Base-by-base conservation (phyloP, 257 asterid species). In the Osmanthus fragrans region DNA sequence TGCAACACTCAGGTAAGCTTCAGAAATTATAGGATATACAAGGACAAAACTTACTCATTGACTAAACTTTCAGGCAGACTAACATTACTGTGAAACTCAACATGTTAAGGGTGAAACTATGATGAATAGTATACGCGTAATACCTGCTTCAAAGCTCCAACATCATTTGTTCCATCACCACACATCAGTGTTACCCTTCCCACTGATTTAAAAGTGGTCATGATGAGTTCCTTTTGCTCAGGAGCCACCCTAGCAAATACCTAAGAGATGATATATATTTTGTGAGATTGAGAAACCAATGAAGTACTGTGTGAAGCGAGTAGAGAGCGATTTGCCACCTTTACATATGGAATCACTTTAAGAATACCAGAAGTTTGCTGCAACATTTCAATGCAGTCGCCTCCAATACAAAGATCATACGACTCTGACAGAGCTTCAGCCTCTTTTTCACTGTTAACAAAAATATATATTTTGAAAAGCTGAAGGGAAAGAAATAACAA, bases 161-260 rank as follows among this genome's bases (percentile, higher is more conserved):
- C 99, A 83, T 96, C 99, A 76, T 96, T 96, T 68, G 99, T 96
- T 72, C 99, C 99, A 88, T 96, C 99, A 76, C 99, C 99, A 69
- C 99, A 96, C 99, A 93, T 96, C 80, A 96, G 84, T 37, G 99
- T 84, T 73, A 92, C 88, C 86, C 99, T 93, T 80, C 99, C 99
- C 84, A 96, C 99, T 2, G 97, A 89, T 72, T 87, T 93, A 84
- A 93, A 96, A 71, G 99, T 90, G 77, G 98, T 96, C 86, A 96
- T 87, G 75, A 96, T 96, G 79, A 93, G 98, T 84, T 96, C 99
- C 86, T 96, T 96, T 79, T 96, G 99, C 86, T 90, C 98, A 33
- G 99, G 99, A 71, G 98, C 98, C 76, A 96, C 99, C 86, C 98
- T 92, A 73, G 99, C 97, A 85, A 96, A 93, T 47, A 96, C 97